These are phyloP conservation scores for Neonectria magnoliae DNA, from an alignment of 2,329 filamentous ascomycete species.

Conservation along the genomic window DNA sequence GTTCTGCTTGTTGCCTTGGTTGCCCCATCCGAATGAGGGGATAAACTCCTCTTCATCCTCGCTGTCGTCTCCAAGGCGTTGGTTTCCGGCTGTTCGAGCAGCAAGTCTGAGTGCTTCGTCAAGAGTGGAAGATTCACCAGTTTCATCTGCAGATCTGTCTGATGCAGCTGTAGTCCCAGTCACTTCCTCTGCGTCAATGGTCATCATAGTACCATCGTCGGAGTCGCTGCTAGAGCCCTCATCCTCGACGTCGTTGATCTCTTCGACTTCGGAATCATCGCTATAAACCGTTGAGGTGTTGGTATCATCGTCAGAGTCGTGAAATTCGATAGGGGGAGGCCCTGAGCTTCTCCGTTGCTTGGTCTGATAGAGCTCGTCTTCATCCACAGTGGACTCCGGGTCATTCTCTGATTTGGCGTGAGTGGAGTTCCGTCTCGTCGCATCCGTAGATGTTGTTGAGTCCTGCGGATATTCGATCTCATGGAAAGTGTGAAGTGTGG, in stretches of 20 bases:
- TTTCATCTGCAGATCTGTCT: conserved; percentile 67
- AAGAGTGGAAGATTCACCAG: conserved; percentile 74
- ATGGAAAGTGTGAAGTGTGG: conserved; percentile 96
- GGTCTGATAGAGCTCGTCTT: conserved; percentile 68
- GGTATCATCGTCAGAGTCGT: conserved; percentile 72
- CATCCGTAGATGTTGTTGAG: conserved; percentile 82
- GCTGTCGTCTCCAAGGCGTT: conserved; percentile 64
- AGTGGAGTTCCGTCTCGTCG: conserved; percentile 75
- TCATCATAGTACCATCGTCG: conserved; percentile 83
- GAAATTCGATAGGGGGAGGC: conserved; percentile 71
- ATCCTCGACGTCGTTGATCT: conserved; percentile 64
- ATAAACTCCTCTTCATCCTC: conserved; percentile 75
- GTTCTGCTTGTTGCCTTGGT: conserved; percentile 57
- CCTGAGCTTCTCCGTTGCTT: conserved; percentile 72
- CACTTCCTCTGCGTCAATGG: conserved; percentile 80
- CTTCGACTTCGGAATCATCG: conserved; percentile 68
- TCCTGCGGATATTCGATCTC: conserved; percentile 91
- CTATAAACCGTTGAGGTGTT: conserved; percentile 84
- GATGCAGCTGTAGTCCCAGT: conserved; percentile 75
- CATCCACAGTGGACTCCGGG: conserved; percentile 69
- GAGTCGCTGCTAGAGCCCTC: conserved; percentile 66
- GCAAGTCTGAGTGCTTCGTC: conserved; percentile 83
- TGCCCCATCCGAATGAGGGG: conserved; percentile 79
- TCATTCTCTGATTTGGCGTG: conserved; percentile 46
- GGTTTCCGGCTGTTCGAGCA: conserved; percentile 77